phyloP scores from a whole-genome alignment of 306 rosid species.

The Psophocarpus tetragonolobus region DNA sequence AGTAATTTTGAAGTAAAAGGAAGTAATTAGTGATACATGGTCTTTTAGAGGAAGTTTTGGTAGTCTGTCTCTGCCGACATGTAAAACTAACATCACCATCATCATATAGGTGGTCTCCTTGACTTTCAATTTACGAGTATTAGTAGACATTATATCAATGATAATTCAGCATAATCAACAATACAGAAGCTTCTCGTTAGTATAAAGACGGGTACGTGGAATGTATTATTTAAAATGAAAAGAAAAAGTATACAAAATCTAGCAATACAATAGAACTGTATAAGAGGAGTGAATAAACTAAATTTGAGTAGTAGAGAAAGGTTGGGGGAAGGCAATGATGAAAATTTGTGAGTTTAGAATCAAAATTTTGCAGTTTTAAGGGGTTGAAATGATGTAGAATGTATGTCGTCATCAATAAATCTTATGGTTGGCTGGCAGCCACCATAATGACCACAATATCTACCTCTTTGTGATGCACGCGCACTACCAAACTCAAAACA shows the following conservation, averaged over 20 bases:
- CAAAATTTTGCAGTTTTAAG: slow-evolving; percentile 46
- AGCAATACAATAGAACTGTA: slow-evolving; percentile 29
- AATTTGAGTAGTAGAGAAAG: not conserved
- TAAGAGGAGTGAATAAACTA: slow-evolving; percentile 25
- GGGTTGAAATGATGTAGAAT: slow-evolving; percentile 61
- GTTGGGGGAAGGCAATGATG: slow-evolving; percentile 53
- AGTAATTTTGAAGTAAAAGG: slow-evolving; percentile 71
- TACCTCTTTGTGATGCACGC: slow-evolving; percentile 64
- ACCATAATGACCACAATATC: slow-evolving; percentile 69
- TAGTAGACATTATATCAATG: slow-evolving; percentile 49
- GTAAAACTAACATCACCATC: slow-evolving; percentile 42
- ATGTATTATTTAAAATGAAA: not conserved
- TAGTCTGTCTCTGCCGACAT: slow-evolving; percentile 43
- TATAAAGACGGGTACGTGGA: slow-evolving; percentile 27
- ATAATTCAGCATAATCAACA: slow-evolving; percentile 48
- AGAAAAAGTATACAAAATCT: not conserved
- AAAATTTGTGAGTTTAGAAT: slow-evolving; percentile 57
- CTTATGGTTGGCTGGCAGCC: slow-evolving; percentile 74
- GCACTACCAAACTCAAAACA: slow-evolving; percentile 77
- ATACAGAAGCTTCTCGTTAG: slow-evolving; percentile 42
- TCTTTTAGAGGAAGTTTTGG: slow-evolving; percentile 62
- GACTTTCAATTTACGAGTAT: slow-evolving; percentile 79
- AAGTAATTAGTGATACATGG: slow-evolving; percentile 63
- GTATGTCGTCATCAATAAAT: slow-evolving; percentile 81
- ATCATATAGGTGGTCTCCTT: slow-evolving; percentile 53